Evolutionary conservation across 225 moss, liverwort and hornwort genomes (phyloP).

Genomic region (Marchantia paleacea): DNA sequence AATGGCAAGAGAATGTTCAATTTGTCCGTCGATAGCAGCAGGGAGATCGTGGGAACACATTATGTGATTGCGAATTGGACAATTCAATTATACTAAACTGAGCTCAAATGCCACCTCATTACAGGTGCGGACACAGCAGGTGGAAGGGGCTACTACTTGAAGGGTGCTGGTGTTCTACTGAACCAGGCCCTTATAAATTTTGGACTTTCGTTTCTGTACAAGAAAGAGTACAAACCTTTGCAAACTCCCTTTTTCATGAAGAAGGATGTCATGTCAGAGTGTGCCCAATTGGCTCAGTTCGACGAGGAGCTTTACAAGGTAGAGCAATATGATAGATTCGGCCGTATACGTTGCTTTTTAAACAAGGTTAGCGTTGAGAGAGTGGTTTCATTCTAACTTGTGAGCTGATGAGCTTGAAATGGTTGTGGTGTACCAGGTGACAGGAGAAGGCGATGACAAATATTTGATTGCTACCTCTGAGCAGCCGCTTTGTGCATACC

Average conservation of each 20-base stretch:
- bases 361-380: neutral
- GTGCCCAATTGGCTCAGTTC: conserved; percentile 94
- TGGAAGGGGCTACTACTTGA: conserved; percentile 85
- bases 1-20: neutral
- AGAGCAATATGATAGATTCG: neutral
- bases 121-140: conserved; percentile 83
- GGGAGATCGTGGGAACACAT: neutral
- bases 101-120: neutral
- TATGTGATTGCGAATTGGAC: neutral
- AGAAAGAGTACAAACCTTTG: conserved; percentile 59
- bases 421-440: conserved; percentile 47
- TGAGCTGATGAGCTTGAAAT: neutral
- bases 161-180: conserved; percentile 70
- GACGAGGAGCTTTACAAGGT: conserved; percentile 99
- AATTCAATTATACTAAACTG: neutral
- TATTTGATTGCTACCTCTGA: conserved; percentile 91
- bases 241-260: conserved; percentile 95
- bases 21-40: neutral
- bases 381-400: neutral
- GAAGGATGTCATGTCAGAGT: conserved; percentile 96
- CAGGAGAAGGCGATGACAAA: conserved; percentile 92
- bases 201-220: conserved; percentile 62
- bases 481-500: conserved; percentile 86
- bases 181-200: conserved; percentile 92
- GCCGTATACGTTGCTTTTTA: neutral